Evolutionary conservation across 768 basidiomycete species (phyloP).

Genomic region (Boletus patriciae): DNA sequence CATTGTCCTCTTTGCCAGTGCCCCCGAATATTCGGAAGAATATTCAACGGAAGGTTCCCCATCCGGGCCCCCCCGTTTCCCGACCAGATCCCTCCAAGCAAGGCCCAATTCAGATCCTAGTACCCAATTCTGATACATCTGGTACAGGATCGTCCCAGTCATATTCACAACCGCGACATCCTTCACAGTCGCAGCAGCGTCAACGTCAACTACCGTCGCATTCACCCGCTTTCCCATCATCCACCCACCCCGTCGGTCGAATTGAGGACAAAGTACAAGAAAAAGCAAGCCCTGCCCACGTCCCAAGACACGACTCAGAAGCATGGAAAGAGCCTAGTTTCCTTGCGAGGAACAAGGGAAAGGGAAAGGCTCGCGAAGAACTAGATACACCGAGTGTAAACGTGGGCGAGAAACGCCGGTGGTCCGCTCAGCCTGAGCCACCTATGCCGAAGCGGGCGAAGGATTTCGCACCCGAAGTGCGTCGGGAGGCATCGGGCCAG

Average conservation of each 20-base stretch:
- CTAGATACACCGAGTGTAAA: background rate
- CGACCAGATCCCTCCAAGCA: constrained; percentile 28
- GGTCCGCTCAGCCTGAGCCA: constrained; percentile 6
- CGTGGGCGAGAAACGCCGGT: constrained; percentile 17
- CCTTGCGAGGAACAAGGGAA: constrained; percentile 22
- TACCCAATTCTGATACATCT: constrained; percentile 57
- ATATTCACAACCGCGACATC: constrained; percentile 29
- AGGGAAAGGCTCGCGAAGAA: constrained; percentile 18
- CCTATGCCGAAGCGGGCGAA: constrained; percentile 18
- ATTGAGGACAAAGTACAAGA: background rate
- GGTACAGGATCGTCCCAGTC: constrained; percentile 35
- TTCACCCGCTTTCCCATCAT: constrained; percentile 14
- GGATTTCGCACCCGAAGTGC: background rate
- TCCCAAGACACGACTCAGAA: constrained; percentile 25
- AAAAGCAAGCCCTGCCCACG: background rate
- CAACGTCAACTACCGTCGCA: constrained; percentile 14
- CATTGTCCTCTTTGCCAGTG: constrained; percentile 4
- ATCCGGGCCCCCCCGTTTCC: constrained; percentile 38
- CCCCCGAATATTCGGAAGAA: constrained; percentile 21
- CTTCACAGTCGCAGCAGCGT: constrained; percentile 34
- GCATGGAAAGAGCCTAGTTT: constrained; percentile 37
- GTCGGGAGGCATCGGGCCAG: background rate
- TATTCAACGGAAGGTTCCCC: constrained; percentile 48
- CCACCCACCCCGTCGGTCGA: background rate
- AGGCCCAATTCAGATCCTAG: constrained; percentile 47